phyloP scores from a whole-genome alignment of 441 rosid genomes.

The Kokia cookei region DNA sequence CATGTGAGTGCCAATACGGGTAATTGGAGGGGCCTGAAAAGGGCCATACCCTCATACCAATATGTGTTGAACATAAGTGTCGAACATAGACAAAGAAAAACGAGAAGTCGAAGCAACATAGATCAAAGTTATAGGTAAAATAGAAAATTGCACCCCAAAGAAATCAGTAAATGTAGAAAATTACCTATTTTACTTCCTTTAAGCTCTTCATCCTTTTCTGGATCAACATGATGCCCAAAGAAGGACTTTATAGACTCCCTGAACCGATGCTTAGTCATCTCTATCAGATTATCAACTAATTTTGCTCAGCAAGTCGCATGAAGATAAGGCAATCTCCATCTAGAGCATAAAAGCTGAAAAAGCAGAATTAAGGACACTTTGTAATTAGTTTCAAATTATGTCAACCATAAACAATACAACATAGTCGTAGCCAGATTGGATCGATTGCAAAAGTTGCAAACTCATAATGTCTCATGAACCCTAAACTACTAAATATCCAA shows the following conservation, averaged over 20 bases:
- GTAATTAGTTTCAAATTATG: conserved; percentile 9
- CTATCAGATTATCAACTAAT: conserved; percentile 16
- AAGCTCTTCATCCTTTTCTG: conserved; percentile 67
- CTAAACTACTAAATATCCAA: neutral
- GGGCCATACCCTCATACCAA: neutral
- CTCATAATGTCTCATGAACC: neutral
- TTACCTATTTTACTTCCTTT: conserved; percentile 78
- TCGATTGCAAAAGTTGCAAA: neutral
- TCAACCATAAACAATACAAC: conserved; percentile 8
- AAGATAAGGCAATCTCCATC: conserved; percentile 18
- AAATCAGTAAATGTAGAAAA: neutral
- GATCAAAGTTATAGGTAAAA: neutral
- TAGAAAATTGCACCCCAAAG: neutral
- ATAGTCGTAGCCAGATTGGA: neutral
- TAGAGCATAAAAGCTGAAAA: conserved; percentile 21
- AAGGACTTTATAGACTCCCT: conserved; percentile 71
- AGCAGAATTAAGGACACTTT: conserved; percentile 10
- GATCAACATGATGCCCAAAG: conserved; percentile 69
- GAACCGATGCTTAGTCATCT: conserved; percentile 59
- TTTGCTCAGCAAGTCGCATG: conserved; percentile 18
- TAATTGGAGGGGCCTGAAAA: neutral
- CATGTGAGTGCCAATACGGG: neutral
- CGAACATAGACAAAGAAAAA: neutral
- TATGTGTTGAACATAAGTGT: neutral
- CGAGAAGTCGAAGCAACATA: neutral